Base-by-base conservation (phyloP, 345 rosid species). In the Barbarea vulgaris region DNA sequence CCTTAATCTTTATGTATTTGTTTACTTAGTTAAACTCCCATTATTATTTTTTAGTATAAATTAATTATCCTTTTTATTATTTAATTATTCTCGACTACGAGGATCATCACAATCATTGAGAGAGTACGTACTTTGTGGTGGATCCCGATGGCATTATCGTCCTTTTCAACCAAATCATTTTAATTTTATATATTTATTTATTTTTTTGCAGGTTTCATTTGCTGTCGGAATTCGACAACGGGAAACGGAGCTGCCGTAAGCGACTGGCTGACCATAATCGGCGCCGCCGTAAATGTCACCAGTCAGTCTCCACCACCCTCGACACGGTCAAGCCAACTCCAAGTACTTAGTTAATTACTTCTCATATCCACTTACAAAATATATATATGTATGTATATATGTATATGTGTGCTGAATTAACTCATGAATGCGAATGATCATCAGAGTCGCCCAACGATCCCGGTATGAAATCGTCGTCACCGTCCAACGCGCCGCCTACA, bases 211-310 rank as follows among this genome's bases (percentile, higher is more conserved):
- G 99, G 77, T 95, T 95, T 70, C 99, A 95, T 81, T 76, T 90
- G 62, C 96, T 95, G 27, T 79, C 91, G 41, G 97, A 92, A 74
- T 95, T 95, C 72, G 99, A 95, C 74, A 95, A 95, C 52, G 99
- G 99, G 19, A 95, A 95, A 79, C 92, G 99, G 37, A 95, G 99
- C 83, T 95, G 99, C 84, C 81, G 99, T 64, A 92, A 88, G 77
- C 79, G 99, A 67, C 72, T 95, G 64, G 99, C 99, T 0, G 99
- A 92, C 86, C 99, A 95, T 80, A 95, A 95, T 63, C 93, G 99
- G 6, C 89, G 99, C 30, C 79, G 99, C 71, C 79, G 97, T 73
- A 95, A 95, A 72, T 90, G 97, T 48, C 87, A 83, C 58, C 86
- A 84, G 80, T 24, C 75, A 27, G 36, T 61, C 67, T 34, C 76